Evolutionary conservation across 2,329 filamentous ascomycete genomes (phyloP), one percentile per base, ranked within the genome.

Genomic region (Ambrosiella cleistominuta): DNA sequence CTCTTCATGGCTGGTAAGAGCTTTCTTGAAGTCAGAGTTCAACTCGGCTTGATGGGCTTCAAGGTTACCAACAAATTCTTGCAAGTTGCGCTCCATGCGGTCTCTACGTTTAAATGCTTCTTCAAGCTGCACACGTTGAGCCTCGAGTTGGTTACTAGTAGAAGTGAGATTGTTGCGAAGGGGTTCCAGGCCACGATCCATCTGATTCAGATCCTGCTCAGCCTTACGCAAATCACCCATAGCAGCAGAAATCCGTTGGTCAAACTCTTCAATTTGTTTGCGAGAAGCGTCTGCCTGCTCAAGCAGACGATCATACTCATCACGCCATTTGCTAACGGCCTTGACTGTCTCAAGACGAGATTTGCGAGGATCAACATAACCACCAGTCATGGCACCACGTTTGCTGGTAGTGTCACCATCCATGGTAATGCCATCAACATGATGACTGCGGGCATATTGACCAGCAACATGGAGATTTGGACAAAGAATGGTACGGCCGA

Each of bases 401-500:
- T 94, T 95, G 71, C 96, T 94, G 1, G 89, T 90, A 38, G 88
- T 88, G 69, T 97, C 91, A 69, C 93, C 93, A 59, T 97, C 90
- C 2, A 88, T 86, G 0, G 93, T 98, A 63, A 98, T 95, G 39
- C 88, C 90, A 65, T 89, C 89, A 27, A 97, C 83, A 15, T 86
- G 86, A 65, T 97, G 91, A 65, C 86, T 95, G 65, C 91, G 82
- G 19, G 93, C 88, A 67, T 96, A 96, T 66, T 96, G 89, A 11
- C 86, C 81, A 53, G 90, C 93, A 60, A 95, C 81, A 54, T 86
- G 81, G 62, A 98, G 73, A 64, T 88, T 95, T 2, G 91, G 90
- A 64, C 93, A 97, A 58, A 98, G 85, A 56, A 98, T 88, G 0
- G 88, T 93, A 69, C 88, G 94, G 52, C 90, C 93, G 70, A 98